Percentiles rank a stretch among this genome's conserved stretches.
Evolutionary conservation across 1,284 basidiomycete genomes (phyloP).

Genomic region (Trichosporon sp.): DNA sequence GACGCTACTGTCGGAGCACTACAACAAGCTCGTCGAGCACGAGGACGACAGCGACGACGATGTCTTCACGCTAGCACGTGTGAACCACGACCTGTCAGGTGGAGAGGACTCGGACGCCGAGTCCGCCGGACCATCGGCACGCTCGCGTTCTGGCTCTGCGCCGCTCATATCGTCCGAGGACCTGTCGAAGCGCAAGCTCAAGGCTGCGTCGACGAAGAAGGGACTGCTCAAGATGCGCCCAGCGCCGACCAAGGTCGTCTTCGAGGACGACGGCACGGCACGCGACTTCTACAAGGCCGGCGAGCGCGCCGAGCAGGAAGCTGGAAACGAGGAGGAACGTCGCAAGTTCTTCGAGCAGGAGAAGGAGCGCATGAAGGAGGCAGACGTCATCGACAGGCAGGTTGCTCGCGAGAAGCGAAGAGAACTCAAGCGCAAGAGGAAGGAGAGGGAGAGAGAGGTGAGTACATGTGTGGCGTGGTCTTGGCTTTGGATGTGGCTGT

Average conservation of each 20-base stretch:
- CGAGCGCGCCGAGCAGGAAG: constrained; percentile 60
- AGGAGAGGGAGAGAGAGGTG: constrained; percentile 70
- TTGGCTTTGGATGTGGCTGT: not conserved
- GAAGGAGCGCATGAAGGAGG: constrained; percentile 61
- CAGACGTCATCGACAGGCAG: constrained; percentile 69
- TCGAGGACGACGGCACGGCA: constrained; percentile 74
- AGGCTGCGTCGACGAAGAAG: constrained; percentile 72
- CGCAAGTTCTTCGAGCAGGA: constrained; percentile 67
- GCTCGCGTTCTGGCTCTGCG: too few species aligned
- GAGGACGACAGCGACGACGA: constrained; percentile 57
- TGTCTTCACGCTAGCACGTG: constrained; percentile 88
- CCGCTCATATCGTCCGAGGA: constrained; percentile 42
- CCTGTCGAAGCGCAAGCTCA: constrained; percentile 60
- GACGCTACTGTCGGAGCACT: constrained; percentile 85
- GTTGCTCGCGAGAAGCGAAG: constrained; percentile 80
- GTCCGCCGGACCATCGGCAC: constrained; percentile 27
- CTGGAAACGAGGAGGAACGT: constrained; percentile 63
- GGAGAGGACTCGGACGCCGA: constrained; percentile 41
- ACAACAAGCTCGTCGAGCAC: constrained; percentile 78
- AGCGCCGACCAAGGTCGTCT: constrained; percentile 62
- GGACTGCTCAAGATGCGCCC: constrained; percentile 61
- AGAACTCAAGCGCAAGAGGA: constrained; percentile 77
- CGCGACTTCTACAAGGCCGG: constrained; percentile 74
- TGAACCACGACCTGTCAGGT: constrained; percentile 65
- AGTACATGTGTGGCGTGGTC: constrained; percentile 22